Evolutionary conservation across 2,329 filamentous ascomycete species (phyloP).

Genomic region (Zalaria sp.): DNA sequence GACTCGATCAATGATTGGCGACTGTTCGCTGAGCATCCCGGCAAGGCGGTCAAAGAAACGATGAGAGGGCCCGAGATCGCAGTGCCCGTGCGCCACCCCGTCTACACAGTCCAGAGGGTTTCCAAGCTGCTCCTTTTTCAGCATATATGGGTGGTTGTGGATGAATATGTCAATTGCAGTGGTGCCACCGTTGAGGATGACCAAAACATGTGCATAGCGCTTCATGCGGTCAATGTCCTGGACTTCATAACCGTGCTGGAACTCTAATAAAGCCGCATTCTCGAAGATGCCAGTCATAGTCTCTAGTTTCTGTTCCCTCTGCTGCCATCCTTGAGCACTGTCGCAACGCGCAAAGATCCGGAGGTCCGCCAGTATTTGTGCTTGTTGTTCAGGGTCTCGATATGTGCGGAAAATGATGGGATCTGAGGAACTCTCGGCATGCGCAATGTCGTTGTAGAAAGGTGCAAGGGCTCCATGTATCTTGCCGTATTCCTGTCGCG

Average conservation of each 20-base stretch:
- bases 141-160: constrained; percentile 77
- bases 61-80: constrained; percentile 68
- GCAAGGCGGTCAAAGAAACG: constrained; percentile 67
- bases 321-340: constrained; percentile 57
- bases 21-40: constrained; percentile 68
- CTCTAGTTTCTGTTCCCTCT: constrained; percentile 57
- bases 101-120: constrained; percentile 74
- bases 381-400: constrained; percentile 77
- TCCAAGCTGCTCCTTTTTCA: constrained; percentile 54
- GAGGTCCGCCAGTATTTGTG: constrained; percentile 74
- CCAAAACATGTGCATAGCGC: constrained; percentile 75
- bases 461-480: constrained; percentile 79
- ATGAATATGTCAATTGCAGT: constrained; percentile 67
- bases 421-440: constrained; percentile 59
- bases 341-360: constrained; percentile 69
- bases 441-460: constrained; percentile 72
- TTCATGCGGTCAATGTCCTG: constrained; percentile 83
- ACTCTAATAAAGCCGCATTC: constrained; percentile 77
- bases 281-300: constrained; percentile 75
- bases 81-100: constrained; percentile 45
- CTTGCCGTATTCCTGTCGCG: constrained; percentile 80
- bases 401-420: constrained; percentile 78
- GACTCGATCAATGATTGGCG: constrained; percentile 63
- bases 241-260: constrained; percentile 80
- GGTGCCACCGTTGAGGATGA: constrained; percentile 64